Percentiles rank a stretch among this genome's conserved stretches.
Conservation (phyloP, 768 basidiomycete species). For the Leucogyrophana mollusca region DNA sequence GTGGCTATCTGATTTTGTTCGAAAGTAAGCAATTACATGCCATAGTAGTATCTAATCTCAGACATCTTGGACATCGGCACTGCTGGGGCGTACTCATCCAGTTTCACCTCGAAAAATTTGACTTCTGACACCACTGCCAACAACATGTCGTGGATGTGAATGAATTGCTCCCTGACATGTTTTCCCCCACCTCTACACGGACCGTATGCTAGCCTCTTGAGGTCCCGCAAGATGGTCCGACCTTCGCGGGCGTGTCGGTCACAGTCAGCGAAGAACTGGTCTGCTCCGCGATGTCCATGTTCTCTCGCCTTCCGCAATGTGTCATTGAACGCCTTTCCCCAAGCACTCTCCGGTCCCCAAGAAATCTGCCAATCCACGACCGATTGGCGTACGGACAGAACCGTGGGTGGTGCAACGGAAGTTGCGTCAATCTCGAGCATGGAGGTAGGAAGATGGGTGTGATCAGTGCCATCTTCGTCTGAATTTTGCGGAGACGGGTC, state of each 20-base stretch:
- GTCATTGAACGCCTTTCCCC: background rate
- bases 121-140: slow-evolving; percentile 4
- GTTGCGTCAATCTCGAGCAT: no score
- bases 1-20: no score
- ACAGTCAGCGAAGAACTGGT: background rate
- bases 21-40: no score
- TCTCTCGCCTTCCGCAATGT: background rate
- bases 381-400: background rate
- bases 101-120: slow-evolving; percentile 6
- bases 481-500: no score
- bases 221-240: background rate
- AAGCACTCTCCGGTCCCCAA: slow-evolving; percentile 1
- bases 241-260: background rate
- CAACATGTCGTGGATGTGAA: background rate
- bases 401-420: no score
- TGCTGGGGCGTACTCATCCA: slow-evolving; percentile 3
- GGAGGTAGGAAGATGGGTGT: no score
- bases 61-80: slow-evolving; percentile 1
- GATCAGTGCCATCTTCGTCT: no score
- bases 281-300: background rate
- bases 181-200: no score
- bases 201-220: no score
- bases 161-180: background rate
- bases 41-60: background rate
- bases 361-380: background rate